These are phyloP conservation scores for Aquilaria malaccensis DNA, from an alignment of 345 rosid genomes.

Conservation along the genomic window DNA sequence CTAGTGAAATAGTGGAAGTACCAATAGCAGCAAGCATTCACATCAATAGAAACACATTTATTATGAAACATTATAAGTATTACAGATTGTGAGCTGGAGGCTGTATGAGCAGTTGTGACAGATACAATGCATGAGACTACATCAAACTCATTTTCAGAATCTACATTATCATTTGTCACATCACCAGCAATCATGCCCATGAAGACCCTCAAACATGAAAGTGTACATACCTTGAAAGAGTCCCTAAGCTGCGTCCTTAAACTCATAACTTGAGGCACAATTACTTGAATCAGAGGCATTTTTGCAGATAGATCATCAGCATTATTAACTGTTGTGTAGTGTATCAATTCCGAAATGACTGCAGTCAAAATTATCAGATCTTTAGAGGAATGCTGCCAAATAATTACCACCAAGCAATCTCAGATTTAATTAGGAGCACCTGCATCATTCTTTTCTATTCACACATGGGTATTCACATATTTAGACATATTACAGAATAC, in stretches of 20 bases:
- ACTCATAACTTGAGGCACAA: slow-evolving; percentile 89
- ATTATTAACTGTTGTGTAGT: slow-evolving; percentile 64
- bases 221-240: slow-evolving; percentile 65
- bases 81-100: no score
- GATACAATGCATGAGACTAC: no score
- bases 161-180: neutral
- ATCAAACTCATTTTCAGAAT: no score
- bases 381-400: neutral
- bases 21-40: no score
- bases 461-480: no score
- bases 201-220: neutral
- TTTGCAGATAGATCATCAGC: slow-evolving; percentile 81
- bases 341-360: slow-evolving; percentile 93
- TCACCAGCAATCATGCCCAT: neutral
- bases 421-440: no score
- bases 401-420: neutral
- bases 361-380: slow-evolving; percentile 23
- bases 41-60: no score
- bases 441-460: no score
- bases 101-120: no score
- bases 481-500: no score
- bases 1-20: no score
- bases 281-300: slow-evolving; percentile 85
- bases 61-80: no score
- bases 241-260: slow-evolving; percentile 75